These are phyloP conservation scores for Hymenoscyphus fructigenus DNA, from an alignment of 2,329 filamentous ascomycete species.

Conservation along the genomic window DNA sequence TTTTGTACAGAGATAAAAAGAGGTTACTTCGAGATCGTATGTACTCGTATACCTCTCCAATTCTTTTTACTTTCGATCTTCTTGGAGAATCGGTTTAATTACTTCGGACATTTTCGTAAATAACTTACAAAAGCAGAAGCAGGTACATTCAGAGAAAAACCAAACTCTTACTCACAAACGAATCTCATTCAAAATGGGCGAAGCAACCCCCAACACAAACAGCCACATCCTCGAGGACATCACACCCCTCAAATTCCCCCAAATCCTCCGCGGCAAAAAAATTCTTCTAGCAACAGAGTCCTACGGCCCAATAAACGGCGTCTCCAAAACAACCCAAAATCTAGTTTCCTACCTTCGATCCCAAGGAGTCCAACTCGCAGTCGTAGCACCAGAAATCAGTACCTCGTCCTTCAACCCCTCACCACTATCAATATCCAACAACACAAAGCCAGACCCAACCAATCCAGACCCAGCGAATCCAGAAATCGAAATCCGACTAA, in stretches of 20 bases:
- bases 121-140: no score
- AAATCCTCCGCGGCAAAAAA: conserved; percentile 55
- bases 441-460: conserved; percentile 19
- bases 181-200: background rate
- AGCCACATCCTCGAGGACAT: conserved; percentile 3
- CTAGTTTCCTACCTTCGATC: conserved; percentile 64
- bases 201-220: conserved; percentile 22
- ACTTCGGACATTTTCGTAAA: no score
- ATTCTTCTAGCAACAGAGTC: conserved; percentile 70
- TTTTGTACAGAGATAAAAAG: no score
- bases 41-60: no score
- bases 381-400: conserved; percentile 62
- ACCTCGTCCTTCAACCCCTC: conserved; percentile 37
- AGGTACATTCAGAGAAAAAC: no score
- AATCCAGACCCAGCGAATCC: conserved; percentile 29
- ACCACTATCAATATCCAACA: no score
- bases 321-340: conserved; percentile 68
- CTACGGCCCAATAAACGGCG: conserved; percentile 72
- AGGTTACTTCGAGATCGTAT: no score
- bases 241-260: conserved; percentile 39
- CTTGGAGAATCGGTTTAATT: background rate
- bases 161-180: background rate
- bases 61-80: no score
- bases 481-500: conserved; percentile 55
- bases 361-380: conserved; percentile 63